Conservation (phyloP, 257 asterid species). For the Fraxinus excelsior region DNA sequence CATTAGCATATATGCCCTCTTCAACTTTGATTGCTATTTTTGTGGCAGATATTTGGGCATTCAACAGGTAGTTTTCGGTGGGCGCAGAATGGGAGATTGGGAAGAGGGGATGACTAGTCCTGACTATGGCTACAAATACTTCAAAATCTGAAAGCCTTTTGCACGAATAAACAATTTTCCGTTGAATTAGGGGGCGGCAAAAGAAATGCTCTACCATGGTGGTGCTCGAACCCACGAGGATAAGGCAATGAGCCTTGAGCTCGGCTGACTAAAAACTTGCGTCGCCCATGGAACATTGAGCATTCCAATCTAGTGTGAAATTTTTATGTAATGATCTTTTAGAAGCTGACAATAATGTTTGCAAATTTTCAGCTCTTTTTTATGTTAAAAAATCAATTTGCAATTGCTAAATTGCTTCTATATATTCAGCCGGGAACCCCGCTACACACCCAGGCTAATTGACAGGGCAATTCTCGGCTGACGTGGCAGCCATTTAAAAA, state of each 20-base stretch:
- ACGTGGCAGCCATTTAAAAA: too few relatives aligned
- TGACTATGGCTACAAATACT: conserved; percentile 80
- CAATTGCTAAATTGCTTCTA: too few relatives aligned
- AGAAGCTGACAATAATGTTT: too few relatives aligned
- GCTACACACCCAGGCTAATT: too few relatives aligned
- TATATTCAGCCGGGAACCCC: too few relatives aligned
- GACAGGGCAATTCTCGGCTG: too few relatives aligned
- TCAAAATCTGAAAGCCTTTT: conserved; percentile 57
- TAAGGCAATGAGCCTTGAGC: not conserved
- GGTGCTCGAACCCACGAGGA: not conserved
- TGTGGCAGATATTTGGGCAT: conserved; percentile 81
- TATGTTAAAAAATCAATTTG: too few relatives aligned
- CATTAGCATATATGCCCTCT: not conserved
- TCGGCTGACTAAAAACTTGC: not conserved
- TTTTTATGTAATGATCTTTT: too few relatives aligned
- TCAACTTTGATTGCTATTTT: not conserved
- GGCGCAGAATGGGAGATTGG: conserved; percentile 84
- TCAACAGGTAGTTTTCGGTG: conserved; percentile 92
- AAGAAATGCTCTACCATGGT: not conserved
- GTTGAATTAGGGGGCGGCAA: not conserved
- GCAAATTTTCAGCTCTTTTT: too few relatives aligned
- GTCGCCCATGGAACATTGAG: not conserved
- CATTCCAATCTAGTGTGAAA: not conserved
- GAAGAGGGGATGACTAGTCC: conserved; percentile 92
- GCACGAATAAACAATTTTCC: not conserved